phyloP scores from a whole-genome alignment of 2,329 filamentous ascomycete genomes.

The Paraphoma sp. region DNA sequence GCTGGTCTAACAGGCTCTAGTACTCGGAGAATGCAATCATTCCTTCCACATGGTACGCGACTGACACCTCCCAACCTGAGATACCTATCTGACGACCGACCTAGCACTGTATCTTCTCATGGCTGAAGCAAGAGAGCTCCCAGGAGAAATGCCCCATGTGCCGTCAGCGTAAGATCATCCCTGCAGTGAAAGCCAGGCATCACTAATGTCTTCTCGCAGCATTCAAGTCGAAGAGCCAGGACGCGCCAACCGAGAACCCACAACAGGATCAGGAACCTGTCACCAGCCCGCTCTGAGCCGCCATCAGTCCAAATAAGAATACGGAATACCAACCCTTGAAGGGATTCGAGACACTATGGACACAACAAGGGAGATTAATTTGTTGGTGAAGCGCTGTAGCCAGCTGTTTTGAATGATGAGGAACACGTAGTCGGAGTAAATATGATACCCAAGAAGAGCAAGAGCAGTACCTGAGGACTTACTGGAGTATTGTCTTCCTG shows the following conservation, averaged over 20 bases:
- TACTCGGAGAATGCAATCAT: constrained; percentile 95
- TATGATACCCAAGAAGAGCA: constrained; percentile 31
- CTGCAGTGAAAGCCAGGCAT: not conserved
- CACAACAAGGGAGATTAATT: not conserved
- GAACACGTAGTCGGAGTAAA: not conserved
- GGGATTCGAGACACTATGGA: not conserved
- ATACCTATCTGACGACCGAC: constrained; percentile 10
- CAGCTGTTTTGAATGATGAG: too few relatives aligned
- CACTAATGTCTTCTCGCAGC: constrained; percentile 32
- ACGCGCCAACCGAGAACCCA: constrained; percentile 26
- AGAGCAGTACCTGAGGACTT: not conserved
- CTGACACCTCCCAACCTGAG: not conserved
- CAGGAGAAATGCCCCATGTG: constrained; percentile 98
- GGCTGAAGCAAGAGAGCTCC: constrained; percentile 93
- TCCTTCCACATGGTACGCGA: constrained; percentile 89
- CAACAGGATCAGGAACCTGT: constrained; percentile 20
- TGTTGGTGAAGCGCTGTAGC: not conserved
- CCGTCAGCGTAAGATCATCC: constrained; percentile 73
- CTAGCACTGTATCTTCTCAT: constrained; percentile 92
- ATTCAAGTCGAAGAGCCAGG: constrained; percentile 49
- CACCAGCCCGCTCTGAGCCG: constrained; percentile 26
- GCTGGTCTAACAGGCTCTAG: constrained; percentile 55
- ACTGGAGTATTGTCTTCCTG: too few relatives aligned
- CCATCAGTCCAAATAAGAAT: not conserved
- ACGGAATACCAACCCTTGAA: too few relatives aligned